A percentile compares a stretch with the other conserved stretches of the same genome.
phyloP scores from a whole-genome alignment of 2,329 filamentous ascomycete species.

The Pseudomassariella vexata region DNA sequence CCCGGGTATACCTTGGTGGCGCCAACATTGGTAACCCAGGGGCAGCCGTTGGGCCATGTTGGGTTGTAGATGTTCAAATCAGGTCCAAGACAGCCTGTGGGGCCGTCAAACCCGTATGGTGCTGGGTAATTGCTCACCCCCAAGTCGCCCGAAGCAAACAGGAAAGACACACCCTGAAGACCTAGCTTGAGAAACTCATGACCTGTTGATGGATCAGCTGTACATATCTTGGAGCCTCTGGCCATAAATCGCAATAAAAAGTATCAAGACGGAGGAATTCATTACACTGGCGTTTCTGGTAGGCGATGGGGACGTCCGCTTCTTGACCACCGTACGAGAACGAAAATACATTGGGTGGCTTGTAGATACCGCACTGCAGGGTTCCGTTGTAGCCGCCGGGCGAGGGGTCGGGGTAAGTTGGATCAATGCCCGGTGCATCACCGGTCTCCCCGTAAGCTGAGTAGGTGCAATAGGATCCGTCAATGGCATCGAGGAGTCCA shows the following conservation, averaged over 20 bases:
- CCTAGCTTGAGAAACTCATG: constrained; percentile 9
- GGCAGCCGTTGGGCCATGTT: constrained; percentile 39
- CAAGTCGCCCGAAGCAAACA: constrained; percentile 38
- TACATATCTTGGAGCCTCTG: no score
- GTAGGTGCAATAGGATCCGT: constrained; percentile 44
- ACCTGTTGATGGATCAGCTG: no score
- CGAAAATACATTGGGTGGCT: constrained; percentile 33
- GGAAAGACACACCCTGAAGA: constrained; percentile 27
- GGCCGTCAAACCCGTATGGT: constrained; percentile 5
- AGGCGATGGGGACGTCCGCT: constrained; percentile 43
- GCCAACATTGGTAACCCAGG: constrained; percentile 42
- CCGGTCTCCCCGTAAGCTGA: constrained; percentile 41
- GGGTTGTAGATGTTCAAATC: constrained; percentile 35
- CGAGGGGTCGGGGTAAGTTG: constrained; percentile 41
- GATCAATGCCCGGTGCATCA: constrained; percentile 23
- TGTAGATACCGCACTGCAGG: constrained; percentile 24
- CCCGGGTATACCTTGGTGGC: constrained; percentile 14
- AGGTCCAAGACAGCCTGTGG: constrained; percentile 28
- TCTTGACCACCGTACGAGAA: constrained; percentile 53
- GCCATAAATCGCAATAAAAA: no score
- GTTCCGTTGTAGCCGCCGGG: constrained; percentile 44
- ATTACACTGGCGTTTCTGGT: constrained; percentile 45
- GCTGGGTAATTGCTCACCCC: constrained; percentile 30
- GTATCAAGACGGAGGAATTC: no score
- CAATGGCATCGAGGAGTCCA: constrained; percentile 42